phyloP scores from a whole-genome alignment of 2,329 filamentous ascomycete genomes.

The Curvularia verruculosa region DNA sequence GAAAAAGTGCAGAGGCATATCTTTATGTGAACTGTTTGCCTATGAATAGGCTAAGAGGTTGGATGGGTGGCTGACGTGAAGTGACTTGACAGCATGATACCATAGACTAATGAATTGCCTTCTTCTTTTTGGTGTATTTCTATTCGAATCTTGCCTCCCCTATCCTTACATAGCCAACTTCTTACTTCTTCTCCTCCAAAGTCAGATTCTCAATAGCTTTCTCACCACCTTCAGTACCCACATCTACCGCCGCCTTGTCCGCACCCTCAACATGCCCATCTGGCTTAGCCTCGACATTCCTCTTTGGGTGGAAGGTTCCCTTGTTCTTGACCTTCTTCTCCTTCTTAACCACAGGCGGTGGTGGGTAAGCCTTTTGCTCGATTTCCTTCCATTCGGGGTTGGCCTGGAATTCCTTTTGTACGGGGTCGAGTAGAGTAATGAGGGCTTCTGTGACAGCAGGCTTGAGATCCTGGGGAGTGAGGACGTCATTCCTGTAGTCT shows the following conservation, averaged over 20 bases:
- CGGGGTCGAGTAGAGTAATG: slow-evolving; percentile 75
- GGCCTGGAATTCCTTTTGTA: slow-evolving; percentile 73
- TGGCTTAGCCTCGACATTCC: slow-evolving; percentile 52
- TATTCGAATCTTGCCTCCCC: not conserved
- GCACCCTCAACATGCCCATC: slow-evolving; percentile 54
- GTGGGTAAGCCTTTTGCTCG: slow-evolving; percentile 81
- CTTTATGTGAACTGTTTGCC: not conserved
- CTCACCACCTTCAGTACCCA: slow-evolving; percentile 47
- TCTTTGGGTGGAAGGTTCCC: slow-evolving; percentile 66
- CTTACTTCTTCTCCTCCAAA: slow-evolving; percentile 39
- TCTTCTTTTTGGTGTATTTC: not conserved
- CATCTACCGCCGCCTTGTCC: slow-evolving; percentile 50
- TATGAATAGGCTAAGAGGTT: not conserved
- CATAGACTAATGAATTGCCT: slow-evolving; percentile 12
- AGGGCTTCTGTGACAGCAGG: slow-evolving; percentile 78
- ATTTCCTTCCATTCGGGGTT: slow-evolving; percentile 81
- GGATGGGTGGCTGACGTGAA: not conserved
- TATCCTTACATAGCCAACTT: not conserved
- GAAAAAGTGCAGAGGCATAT: not conserved
- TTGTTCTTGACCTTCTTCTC: slow-evolving; percentile 79
- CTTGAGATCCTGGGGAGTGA: slow-evolving; percentile 88
- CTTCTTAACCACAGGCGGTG: slow-evolving; percentile 62
- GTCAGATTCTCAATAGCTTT: slow-evolving; percentile 43
- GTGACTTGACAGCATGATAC: slow-evolving; percentile 15
- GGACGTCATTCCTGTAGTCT: slow-evolving; percentile 80